phyloP scores from a whole-genome alignment of 2,329 filamentous ascomycete species.

The Orbilia quercus region DNA sequence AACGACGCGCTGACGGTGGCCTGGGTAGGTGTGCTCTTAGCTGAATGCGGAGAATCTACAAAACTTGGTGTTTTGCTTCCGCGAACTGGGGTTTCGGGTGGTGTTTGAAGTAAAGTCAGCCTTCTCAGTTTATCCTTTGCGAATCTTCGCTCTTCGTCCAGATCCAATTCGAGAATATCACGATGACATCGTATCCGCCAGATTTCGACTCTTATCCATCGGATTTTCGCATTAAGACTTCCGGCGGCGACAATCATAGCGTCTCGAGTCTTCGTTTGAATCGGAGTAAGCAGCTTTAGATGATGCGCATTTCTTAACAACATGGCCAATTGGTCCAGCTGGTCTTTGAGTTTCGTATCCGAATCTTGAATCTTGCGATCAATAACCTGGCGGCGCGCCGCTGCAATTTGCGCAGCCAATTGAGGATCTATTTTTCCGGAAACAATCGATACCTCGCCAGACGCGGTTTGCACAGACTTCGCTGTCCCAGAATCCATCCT shows the following conservation, averaged over 20 bases:
- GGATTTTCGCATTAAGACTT: slow-evolving; percentile 84
- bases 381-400: slow-evolving; percentile 84
- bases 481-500: slow-evolving; percentile 70
- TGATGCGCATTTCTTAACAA: slow-evolving; percentile 90
- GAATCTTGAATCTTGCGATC: slow-evolving; percentile 83
- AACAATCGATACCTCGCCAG: slow-evolving; percentile 78
- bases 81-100: slow-evolving; percentile 37
- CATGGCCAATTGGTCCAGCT: slow-evolving; percentile 81
- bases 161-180: slow-evolving; percentile 84
- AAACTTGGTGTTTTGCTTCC: slow-evolving; percentile 48
- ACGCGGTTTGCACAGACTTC: slow-evolving; percentile 74
- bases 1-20: slow-evolving; percentile 45
- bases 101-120: slow-evolving; percentile 45
- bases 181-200: slow-evolving; percentile 91
- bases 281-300: slow-evolving; percentile 85
- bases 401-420: slow-evolving; percentile 85
- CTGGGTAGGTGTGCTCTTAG: slow-evolving; percentile 52
- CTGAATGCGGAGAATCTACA: slow-evolving; percentile 46
- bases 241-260: slow-evolving; percentile 85
- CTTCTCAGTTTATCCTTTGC: slow-evolving; percentile 58
- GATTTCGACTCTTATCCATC: slow-evolving; percentile 93
- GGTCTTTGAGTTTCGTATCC: slow-evolving; percentile 78
- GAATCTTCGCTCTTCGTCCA: slow-evolving; percentile 76
- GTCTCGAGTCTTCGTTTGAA: slow-evolving; percentile 89
- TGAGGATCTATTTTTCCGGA: slow-evolving; percentile 80